Percentiles rank a stretch among this genome's conserved stretches.
Conservation (phyloP, 225 moss, liverwort and hornwort species). For the Ulota crispa region DNA sequence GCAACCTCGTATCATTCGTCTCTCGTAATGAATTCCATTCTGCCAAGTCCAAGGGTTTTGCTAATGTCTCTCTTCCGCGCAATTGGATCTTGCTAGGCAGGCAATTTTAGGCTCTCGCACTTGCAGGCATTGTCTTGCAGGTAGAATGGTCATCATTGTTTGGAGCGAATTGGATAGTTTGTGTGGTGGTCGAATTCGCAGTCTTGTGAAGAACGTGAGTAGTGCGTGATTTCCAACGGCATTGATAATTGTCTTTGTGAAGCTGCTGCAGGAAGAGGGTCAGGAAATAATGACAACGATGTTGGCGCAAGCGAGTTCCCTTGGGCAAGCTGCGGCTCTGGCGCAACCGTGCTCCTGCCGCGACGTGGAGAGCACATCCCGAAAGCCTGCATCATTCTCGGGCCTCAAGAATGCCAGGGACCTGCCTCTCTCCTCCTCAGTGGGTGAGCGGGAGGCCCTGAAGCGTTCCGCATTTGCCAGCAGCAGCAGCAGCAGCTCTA, state of each 20-base stretch:
- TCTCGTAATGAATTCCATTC: not conserved
- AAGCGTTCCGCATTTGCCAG: conserved; percentile 23
- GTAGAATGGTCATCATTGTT: not conserved
- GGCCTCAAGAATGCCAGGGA: conserved; percentile 42
- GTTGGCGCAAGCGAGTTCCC: conserved; percentile 38
- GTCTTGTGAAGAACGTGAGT: not conserved
- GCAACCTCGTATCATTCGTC: not conserved
- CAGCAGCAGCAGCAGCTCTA: conserved; percentile 18
- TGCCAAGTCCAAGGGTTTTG: not conserved
- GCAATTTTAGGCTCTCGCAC: not conserved
- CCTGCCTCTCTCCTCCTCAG: conserved; percentile 23
- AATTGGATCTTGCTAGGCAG: not conserved
- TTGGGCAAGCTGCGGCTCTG: conserved; percentile 25
- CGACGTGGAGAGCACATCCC: conserved; percentile 35
- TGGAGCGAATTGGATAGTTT: not conserved
- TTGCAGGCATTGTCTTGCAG: not conserved
- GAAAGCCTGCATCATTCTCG: conserved; percentile 30
- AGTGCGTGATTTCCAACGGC: not conserved
- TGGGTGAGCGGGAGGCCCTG: conserved; percentile 28
- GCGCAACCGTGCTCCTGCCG: conserved; percentile 29
- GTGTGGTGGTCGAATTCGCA: not conserved
- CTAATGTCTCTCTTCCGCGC: not conserved
- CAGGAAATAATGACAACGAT: conserved; percentile 37
- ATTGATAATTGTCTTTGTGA: conserved; percentile 1
- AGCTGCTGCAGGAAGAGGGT: conserved; percentile 17